phyloP scores from a whole-genome alignment of 768 basidiomycete genomes.

The Boletus bicolor region DNA sequence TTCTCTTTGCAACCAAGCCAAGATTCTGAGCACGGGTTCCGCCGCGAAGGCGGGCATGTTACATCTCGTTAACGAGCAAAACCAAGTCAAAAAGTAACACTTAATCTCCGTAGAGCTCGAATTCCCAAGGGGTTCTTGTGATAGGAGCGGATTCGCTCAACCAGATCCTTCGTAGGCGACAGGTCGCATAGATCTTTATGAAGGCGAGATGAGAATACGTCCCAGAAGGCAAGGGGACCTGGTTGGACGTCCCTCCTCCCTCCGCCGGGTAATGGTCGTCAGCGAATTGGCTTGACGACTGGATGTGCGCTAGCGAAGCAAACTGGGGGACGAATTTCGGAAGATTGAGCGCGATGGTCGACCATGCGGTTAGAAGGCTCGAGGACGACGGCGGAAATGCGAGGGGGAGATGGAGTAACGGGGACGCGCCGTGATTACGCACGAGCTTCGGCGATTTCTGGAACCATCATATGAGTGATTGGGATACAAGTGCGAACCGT shows the following conservation, averaged over 20 bases:
- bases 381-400: constrained; percentile 56
- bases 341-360: constrained; percentile 59
- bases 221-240: constrained; percentile 43
- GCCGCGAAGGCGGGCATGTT: constrained; percentile 18
- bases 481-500: not conserved
- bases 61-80: constrained; percentile 16
- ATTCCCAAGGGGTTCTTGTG: constrained; percentile 69
- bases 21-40: constrained; percentile 13
- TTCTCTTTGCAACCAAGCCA: constrained; percentile 16
- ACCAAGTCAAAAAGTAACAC: constrained; percentile 10
- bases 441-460: constrained; percentile 58
- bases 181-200: constrained; percentile 74
- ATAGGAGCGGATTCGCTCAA: constrained; percentile 54
- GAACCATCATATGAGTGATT: constrained; percentile 10
- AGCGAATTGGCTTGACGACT: constrained; percentile 20
- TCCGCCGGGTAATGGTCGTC: constrained; percentile 24
- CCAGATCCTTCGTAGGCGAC: constrained; percentile 76
- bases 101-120: constrained; percentile 57
- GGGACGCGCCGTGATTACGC: constrained; percentile 36
- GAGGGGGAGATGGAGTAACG: constrained; percentile 70
- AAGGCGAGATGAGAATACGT: constrained; percentile 66
- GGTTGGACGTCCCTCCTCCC: constrained; percentile 17
- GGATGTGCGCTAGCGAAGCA: constrained; percentile 41
- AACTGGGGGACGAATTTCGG: constrained; percentile 61
- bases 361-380: constrained; percentile 65